Base-by-base conservation (phyloP, 2,329 filamentous ascomycete species). In the Colletotrichum sp. region DNA sequence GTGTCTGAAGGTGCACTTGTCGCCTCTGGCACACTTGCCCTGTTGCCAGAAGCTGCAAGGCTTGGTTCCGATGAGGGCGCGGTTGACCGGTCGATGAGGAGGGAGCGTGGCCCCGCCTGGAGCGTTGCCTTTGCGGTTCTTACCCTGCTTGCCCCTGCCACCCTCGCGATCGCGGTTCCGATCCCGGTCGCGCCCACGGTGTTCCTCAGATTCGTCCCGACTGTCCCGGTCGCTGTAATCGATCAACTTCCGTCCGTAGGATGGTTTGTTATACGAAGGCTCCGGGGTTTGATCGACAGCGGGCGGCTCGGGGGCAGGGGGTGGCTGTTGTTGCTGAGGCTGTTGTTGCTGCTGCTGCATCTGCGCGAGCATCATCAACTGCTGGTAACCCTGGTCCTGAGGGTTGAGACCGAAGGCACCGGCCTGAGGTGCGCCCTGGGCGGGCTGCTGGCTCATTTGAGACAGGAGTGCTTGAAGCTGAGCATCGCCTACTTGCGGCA, bases 1-100 rank as follows among this genome's bases (percentile, higher is more conserved):
- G 81, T 95, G 94, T 72, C 93, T 89, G 83, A 93, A 95, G 3
- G 93, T 95, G 85, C 94, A 95, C 80, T 92, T 92, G 43, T 93
- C 92, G 26, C 94, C 94, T 81, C 94, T 93, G 8, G 91, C 91
- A 84, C 94, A 95, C 81, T 92, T 93, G 16, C 93, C 93, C 81
- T 94, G 91, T 74, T 91, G 88, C 87, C 88, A 95, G 82, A 94
- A 95, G 24, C 89, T 90, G 82, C 94, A 95, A 7, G 93, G 89
- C 80, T 94, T 92, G 59, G 93, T 94, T 71, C 92, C 91, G 65
- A 92, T 91, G 16, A 92, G 86, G 16, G 89, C 88, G 75, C 88
- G 90, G 80, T 93, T 91, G 77, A 83, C 85, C 21, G 86, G 85
- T 73, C 87, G 85, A 75, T 88, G 86, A 10, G 83, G 84, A 32